Base-by-base conservation (phyloP, 352 stramenopile genomes). In the Lagenidium sp. region DNA sequence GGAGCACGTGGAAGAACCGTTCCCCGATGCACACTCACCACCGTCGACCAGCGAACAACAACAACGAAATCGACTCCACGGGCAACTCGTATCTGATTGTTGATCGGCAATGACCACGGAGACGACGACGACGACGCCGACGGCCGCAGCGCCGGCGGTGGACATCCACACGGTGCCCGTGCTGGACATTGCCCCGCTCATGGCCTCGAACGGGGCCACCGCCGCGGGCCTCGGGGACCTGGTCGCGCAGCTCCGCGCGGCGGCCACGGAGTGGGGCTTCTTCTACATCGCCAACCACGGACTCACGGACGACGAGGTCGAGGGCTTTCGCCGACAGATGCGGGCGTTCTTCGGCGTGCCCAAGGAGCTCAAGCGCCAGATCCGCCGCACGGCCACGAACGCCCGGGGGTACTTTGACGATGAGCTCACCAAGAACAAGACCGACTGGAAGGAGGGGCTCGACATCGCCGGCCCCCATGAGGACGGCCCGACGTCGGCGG, bases 351-450 rank as follows among this genome's bases (percentile, higher is more conserved):
- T 98, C 60, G 38, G 23, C 11, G 60, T 96, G 6, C 74, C 80
- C 1, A 65, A 66, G 31, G 50, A 77, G 2, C 44, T 60, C 15
- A 89, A 92, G 55, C 36, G 45, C 29, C 47, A 37, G 1, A 43
- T 95, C 37, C 82, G 53, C 4, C 94, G 85, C 51, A 75, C n/a
- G 41, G 70, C 53, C 31, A 65, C 53, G 19, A 97, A 97, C 71
- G 67, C 85, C 28, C 69, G 85, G 43, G 92, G 93, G 13, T 98
- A 85, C 57, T 97, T 96, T 63, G 85, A 97, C 50, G 77, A 95
- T 52, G 93, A 98, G 53, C 63, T 97, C 24, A 98, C 92, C 30
- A 97, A 97, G 67, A 85, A 95, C 57, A 89, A 80, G 43, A 67
- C 60, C 20, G 92, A 98, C 63, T 96, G 83, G 84, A 98, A 97